These are phyloP conservation scores for Leishmania mexicana DNA, from an alignment of 208 protist genomes.

Conservation along the genomic window DNA sequence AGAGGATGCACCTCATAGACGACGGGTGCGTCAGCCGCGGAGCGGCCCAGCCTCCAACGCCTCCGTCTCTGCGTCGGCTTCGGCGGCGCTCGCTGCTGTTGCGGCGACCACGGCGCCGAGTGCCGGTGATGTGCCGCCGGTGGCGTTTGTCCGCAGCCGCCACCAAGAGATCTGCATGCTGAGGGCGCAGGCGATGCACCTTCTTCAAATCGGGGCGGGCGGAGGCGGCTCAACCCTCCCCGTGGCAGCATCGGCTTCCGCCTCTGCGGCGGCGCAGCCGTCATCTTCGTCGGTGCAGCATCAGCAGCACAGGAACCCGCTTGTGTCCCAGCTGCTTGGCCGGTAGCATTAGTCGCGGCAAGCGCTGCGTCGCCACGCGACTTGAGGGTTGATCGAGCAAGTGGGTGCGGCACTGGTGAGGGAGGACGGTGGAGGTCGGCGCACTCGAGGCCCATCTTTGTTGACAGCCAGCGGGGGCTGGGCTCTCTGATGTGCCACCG, in stretches of 20 bases:
- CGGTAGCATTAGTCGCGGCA: neutral
- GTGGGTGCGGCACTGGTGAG: neutral
- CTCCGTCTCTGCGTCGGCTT: neutral
- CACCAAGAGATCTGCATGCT: constrained; percentile 17
- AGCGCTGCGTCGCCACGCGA: neutral
- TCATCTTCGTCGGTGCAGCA: neutral
- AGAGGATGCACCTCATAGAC: neutral
- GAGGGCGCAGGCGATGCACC: constrained; percentile 23
- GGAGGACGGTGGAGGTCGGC: neutral
- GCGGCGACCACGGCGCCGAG: neutral
- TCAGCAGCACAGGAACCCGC: neutral
- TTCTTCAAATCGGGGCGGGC: constrained; percentile 7
- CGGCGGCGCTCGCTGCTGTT: constrained; percentile 6
- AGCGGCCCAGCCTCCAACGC: neutral
- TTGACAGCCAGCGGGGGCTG: neutral
- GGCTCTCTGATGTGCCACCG: neutral
- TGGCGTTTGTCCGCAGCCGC: constrained; percentile 26
- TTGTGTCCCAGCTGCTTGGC: neutral
- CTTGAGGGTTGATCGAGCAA: neutral
- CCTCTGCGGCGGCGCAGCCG: neutral
- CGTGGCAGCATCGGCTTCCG: neutral
- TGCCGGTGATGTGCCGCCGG: constrained; percentile 12
- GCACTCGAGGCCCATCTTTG: neutral
- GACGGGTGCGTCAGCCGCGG: neutral
- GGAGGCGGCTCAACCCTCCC: neutral